Conservation (phyloP, 1,284 basidiomycete species). For the Moesziomyces aphidis region DNA sequence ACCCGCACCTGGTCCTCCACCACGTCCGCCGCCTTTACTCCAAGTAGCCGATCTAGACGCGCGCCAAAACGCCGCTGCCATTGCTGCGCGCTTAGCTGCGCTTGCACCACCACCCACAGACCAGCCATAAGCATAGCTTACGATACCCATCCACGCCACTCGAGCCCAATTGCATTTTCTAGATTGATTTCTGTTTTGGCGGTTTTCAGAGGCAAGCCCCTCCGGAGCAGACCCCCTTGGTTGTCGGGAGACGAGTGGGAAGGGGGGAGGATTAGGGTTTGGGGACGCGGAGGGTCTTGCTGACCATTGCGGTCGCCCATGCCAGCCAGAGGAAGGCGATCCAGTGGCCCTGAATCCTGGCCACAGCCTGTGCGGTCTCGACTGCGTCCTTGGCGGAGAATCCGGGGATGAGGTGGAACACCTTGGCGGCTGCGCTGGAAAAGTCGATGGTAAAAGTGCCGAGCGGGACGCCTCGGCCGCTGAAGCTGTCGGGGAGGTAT, state of each 20-base stretch:
- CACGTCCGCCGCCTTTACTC: slow-evolving; percentile 12
- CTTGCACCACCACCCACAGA: neutral
- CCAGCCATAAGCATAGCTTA: no score
- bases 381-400: neutral
- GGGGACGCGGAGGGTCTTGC: slow-evolving; percentile 65
- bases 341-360: slow-evolving; percentile 53
- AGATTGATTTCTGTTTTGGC: slow-evolving; percentile 1
- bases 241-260: neutral
- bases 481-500: slow-evolving; percentile 36
- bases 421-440: slow-evolving; percentile 14
- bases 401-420: slow-evolving; percentile 35
- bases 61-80: slow-evolving; percentile 48
- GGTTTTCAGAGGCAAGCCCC: no score
- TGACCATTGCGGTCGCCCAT: slow-evolving; percentile 65
- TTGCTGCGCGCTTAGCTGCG: slow-evolving; percentile 48
- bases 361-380: slow-evolving; percentile 25
- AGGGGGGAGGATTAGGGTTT: slow-evolving; percentile 50
- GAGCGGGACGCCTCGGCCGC: slow-evolving; percentile 52
- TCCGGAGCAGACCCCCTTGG: neutral
- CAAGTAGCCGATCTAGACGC: slow-evolving; percentile 20
- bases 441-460: slow-evolving; percentile 54
- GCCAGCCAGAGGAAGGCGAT: slow-evolving; percentile 57
- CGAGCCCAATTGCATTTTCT: no score
- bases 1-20: slow-evolving; percentile 31
- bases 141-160: no score